Evolutionary conservation across 2,329 filamentous ascomycete species (phyloP).

Genomic region (Ustilaginoidea virens): DNA sequence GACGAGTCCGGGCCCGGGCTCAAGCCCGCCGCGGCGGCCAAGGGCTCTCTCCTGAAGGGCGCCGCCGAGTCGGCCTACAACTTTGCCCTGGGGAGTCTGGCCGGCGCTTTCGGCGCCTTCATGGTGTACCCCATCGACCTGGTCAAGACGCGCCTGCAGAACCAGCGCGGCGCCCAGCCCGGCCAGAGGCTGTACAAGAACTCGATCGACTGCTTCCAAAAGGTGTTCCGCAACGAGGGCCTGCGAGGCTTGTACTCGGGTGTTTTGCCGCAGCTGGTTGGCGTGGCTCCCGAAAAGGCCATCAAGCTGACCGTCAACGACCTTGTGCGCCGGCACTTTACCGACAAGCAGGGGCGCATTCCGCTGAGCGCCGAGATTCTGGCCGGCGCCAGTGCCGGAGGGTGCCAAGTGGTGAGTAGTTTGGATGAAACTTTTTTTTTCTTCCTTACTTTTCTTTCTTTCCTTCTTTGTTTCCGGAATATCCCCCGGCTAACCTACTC

Average conservation of each 20-base stretch:
- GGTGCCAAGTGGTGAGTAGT: slow-evolving; percentile 91
- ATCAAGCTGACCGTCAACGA: slow-evolving; percentile 99
- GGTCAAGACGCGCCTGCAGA: slow-evolving; percentile 97
- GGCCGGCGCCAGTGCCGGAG: slow-evolving; percentile 79
- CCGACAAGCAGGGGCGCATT: slow-evolving; percentile 64
- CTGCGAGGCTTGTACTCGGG: slow-evolving; percentile 84
- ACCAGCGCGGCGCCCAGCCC: slow-evolving; percentile 70
- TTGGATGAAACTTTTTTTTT: no score
- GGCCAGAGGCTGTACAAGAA: slow-evolving; percentile 92
- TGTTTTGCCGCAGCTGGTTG: slow-evolving; percentile 85
- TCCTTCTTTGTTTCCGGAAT: background rate
- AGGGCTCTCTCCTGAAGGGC: slow-evolving; percentile 36
- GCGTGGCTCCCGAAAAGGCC: slow-evolving; percentile 97
- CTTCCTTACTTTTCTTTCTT: background rate
- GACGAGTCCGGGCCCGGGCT: slow-evolving; percentile 26
- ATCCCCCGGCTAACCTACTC: background rate
- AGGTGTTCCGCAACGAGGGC: slow-evolving; percentile 87
- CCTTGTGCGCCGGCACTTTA: slow-evolving; percentile 62
- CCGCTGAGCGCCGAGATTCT: slow-evolving; percentile 57
- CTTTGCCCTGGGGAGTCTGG: slow-evolving; percentile 76
- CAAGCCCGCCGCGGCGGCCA: slow-evolving; percentile 11
- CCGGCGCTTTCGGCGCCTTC: slow-evolving; percentile 94
- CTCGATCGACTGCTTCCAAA: slow-evolving; percentile 86
- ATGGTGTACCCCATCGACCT: slow-evolving; percentile 99
- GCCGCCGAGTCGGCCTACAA: slow-evolving; percentile 63